Evolutionary conservation across 2,329 filamentous ascomycete genomes (phyloP).

Genomic region (Cordyceps militaris): DNA sequence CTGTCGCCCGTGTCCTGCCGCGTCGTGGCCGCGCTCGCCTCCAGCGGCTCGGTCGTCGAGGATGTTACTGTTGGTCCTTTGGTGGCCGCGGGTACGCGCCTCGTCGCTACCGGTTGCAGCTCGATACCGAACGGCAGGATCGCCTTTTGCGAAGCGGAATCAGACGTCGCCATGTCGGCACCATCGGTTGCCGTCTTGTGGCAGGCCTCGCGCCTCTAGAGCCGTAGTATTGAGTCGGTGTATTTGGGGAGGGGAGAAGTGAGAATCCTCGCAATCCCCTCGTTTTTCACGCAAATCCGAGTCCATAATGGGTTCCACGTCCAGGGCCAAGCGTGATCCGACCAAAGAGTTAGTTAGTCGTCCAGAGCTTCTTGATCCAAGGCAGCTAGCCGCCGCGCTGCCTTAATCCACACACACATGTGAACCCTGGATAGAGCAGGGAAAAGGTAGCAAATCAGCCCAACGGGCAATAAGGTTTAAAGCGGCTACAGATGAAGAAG

Average conservation of each 20-base stretch:
- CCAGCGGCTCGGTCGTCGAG: not conserved
- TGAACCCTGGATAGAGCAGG: too few relatives aligned
- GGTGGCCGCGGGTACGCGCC: not conserved
- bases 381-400: not conserved
- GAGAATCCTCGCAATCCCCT: not conserved
- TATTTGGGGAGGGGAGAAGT: not conserved
- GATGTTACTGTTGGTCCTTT: not conserved
- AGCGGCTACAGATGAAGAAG: not conserved
- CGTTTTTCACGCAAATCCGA: not conserved
- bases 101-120: too few relatives aligned
- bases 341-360: not conserved
- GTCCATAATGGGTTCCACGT: too few relatives aligned
- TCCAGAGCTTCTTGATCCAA: not conserved
- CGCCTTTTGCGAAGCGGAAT: not conserved
- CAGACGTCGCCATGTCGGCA: not conserved
- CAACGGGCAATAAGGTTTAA: not conserved
- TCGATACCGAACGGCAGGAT: not conserved
- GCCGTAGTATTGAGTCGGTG: too few relatives aligned
- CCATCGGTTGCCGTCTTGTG: not conserved
- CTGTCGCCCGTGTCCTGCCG: not conserved
- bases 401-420: too few relatives aligned
- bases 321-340: too few relatives aligned
- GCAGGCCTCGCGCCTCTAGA: not conserved
- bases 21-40: not conserved
- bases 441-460: too few relatives aligned